Evolutionary conservation across 1,284 basidiomycete genomes (phyloP).

Genomic region (Vanrija sp.): DNA sequence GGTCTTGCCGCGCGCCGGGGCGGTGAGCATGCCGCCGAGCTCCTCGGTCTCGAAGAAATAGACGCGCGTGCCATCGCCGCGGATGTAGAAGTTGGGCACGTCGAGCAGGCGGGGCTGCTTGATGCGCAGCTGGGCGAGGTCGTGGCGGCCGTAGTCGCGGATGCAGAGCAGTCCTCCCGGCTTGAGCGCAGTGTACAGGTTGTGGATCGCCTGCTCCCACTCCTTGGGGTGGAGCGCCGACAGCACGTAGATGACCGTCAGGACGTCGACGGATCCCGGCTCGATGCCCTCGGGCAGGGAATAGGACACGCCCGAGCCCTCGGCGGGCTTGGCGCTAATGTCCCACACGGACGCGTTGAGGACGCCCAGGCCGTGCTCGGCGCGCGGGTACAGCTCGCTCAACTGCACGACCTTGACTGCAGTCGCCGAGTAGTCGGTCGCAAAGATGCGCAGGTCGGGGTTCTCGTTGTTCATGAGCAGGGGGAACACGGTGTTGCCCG

Average conservation of each 20-base stretch:
- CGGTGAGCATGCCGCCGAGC: slow-evolving; percentile 72
- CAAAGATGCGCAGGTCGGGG: slow-evolving; percentile 65
- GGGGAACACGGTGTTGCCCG: slow-evolving; percentile 92
- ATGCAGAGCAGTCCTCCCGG: slow-evolving; percentile 80
- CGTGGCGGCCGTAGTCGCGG: slow-evolving; percentile 92
- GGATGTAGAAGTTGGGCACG: slow-evolving; percentile 89
- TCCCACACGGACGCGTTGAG: slow-evolving; percentile 87
- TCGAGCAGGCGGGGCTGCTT: slow-evolving; percentile 82
- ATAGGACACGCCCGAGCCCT: slow-evolving; percentile 18
- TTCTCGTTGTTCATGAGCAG: slow-evolving; percentile 79
- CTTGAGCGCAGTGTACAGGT: slow-evolving; percentile 83
- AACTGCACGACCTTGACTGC: slow-evolving; percentile 86
- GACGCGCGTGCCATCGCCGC: slow-evolving; percentile 93
- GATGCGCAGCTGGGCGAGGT: slow-evolving; percentile 90
- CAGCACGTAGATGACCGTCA: slow-evolving; percentile 91
- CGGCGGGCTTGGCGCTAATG: slow-evolving; percentile 57
- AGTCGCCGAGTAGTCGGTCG: slow-evolving; percentile 86
- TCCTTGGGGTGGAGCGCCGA: slow-evolving; percentile 91
- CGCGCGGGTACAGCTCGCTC: slow-evolving; percentile 66
- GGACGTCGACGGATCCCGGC: slow-evolving; percentile 72
- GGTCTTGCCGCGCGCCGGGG: slow-evolving; percentile 41
- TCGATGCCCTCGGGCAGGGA: slow-evolving; percentile 62
- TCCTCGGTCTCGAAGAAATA: slow-evolving; percentile 90
- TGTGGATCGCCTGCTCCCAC: slow-evolving; percentile 81
- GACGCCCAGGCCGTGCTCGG: slow-evolving; percentile 61